Base-by-base conservation (phyloP, 352 stramenopile species). In the Stramenopiles sp. region DNA sequence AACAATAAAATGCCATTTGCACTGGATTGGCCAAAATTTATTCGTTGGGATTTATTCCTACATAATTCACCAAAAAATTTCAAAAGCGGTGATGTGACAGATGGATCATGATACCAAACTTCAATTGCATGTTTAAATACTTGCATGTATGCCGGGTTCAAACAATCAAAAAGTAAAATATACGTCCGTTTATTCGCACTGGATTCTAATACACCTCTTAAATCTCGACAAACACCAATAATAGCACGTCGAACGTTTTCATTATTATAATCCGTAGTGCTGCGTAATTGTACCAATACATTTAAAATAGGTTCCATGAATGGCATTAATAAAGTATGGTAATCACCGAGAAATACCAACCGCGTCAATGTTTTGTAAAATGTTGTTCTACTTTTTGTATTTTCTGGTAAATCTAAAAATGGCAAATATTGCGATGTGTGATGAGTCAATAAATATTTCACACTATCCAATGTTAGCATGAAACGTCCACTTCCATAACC, bases 1-100 rank as follows among this genome's bases (percentile, higher is more conserved):
- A 99, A 99, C 6, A 99, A 87, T 78, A 99, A 84, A 80, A 99
- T 98, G 20, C 95, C 95, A 83, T 98, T 98, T 6, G 94, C 92
- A 79, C 90, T 97, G 82, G 91, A 97, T 82, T 98, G 93, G 81
- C 98, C 94, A 82, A 99, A 99, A 79, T 96, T 97, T 29, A 99
- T 92, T 73, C 95, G 91, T 83, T 98, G 96, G 0, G 92, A 92
- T 81, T 98, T 98, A 84, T 95, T 95, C 85, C 93, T 92, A 13
- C 89, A 89, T 29, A 96, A 83, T 84, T 98, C 95, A 79, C 97
- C 91, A 78, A 98, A 84, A 83, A 98, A 98, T 80, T 98, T 97
- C 27, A 99, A 87, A 69, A 99, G 86, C 80, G 94, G 93, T 38
- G 94, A 98, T 78, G 94, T 97, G 0, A 97, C 94, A 77, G 91